Evolutionary conservation across 2,329 filamentous ascomycete genomes (phyloP).

Genomic region (Parafenestella ontariensis): DNA sequence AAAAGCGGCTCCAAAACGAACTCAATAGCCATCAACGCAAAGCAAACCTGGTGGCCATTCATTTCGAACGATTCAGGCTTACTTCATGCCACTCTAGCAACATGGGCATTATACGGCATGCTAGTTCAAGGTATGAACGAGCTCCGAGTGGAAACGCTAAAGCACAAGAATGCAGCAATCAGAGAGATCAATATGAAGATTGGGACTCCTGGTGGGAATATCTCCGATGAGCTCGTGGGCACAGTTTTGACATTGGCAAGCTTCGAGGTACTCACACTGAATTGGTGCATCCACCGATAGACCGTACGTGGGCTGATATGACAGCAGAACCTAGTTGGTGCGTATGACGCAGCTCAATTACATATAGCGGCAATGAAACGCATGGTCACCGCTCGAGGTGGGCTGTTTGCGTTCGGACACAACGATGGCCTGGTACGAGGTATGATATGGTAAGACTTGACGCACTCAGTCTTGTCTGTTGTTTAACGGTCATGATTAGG

Average conservation of each 20-base stretch:
- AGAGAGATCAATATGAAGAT: constrained; percentile 33
- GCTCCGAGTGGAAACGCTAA: constrained; percentile 22
- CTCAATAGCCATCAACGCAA: constrained; percentile 28
- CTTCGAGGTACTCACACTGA: constrained; percentile 26
- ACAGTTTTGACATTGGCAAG: constrained; percentile 32
- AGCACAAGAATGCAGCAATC: constrained; percentile 36
- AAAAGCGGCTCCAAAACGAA: constrained; percentile 22
- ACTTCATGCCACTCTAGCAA: constrained; percentile 36
- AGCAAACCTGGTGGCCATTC: constrained; percentile 32
- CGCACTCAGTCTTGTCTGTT: not conserved
- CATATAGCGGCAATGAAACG: constrained; percentile 28
- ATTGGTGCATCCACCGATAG: not conserved
- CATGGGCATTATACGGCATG: constrained; percentile 36
- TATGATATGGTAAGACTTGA: constrained; percentile 27
- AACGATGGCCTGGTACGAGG: constrained; percentile 33
- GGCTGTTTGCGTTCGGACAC: constrained; percentile 28
- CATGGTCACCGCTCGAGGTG: constrained; percentile 33
- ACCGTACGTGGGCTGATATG: not conserved
- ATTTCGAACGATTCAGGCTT: constrained; percentile 30
- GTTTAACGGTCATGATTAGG: constrained; percentile 13
- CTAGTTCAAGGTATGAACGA: constrained; percentile 18
- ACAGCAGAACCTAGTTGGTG: constrained; percentile 30
- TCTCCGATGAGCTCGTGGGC: constrained; percentile 34
- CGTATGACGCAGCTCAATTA: constrained; percentile 31
- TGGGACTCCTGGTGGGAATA: constrained; percentile 7